phyloP scores from a whole-genome alignment of 192 early-diverging fungal genomes.

The Geosiphon pyriformis region DNA sequence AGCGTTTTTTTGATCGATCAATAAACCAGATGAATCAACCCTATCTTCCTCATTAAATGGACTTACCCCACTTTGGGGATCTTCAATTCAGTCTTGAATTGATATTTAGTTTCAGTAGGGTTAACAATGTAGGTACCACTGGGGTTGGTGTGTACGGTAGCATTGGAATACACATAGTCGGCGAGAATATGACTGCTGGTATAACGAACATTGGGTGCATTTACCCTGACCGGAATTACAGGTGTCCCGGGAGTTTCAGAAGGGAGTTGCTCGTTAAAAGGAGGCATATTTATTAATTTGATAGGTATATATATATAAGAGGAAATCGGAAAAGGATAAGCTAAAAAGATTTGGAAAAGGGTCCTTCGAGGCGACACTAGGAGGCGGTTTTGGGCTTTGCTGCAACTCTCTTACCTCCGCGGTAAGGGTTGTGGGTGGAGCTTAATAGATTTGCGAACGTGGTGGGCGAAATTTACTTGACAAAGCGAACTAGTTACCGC shows the following conservation, averaged over 20 bases:
- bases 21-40: too few species aligned
- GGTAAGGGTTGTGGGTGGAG: constrained; percentile 45
- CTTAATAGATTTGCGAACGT: constrained; percentile 41
- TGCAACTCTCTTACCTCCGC: constrained; percentile 35
- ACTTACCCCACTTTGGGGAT: constrained; percentile 80
- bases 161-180: constrained; percentile 87
- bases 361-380: constrained; percentile 26
- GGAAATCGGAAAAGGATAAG: not conserved
- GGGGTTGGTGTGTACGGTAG: constrained; percentile 65
- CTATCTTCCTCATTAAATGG: too few species aligned
- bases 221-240: constrained; percentile 72
- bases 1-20: too few species aligned
- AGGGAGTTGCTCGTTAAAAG: constrained; percentile 28
- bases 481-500: too few species aligned
- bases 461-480: not conserved
- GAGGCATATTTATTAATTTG: constrained; percentile 24
- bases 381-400: constrained; percentile 29
- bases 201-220: constrained; percentile 87
- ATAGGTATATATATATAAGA: not conserved
- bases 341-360: constrained; percentile 32
- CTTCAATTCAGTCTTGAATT: constrained; percentile 79
- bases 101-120: constrained; percentile 84
- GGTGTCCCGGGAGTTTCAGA: constrained; percentile 28
- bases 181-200: constrained; percentile 71
- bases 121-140: constrained; percentile 67